Percentiles rank a stretch among this genome's conserved stretches.
phyloP scores from a whole-genome alignment of 1,284 basidiomycete species.

The Moesziomyces sp. region DNA sequence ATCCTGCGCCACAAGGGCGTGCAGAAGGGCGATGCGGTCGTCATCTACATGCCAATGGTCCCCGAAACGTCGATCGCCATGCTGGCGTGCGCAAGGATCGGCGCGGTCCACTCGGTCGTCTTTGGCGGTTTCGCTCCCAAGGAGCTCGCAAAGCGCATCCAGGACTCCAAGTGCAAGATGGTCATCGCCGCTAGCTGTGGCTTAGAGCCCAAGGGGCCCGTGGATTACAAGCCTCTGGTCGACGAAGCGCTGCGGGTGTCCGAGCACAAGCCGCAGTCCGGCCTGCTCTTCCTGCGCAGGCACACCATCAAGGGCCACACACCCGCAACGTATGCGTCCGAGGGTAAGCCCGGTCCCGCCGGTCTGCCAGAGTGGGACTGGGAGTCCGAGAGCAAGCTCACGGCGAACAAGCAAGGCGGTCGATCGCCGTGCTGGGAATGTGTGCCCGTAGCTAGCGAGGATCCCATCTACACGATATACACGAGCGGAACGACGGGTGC shows the following conservation, averaged over 20 bases:
- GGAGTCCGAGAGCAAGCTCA: constrained; percentile 44
- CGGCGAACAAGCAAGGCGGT: constrained; percentile 25
- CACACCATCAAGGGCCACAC: constrained; percentile 55
- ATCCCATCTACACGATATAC: constrained; percentile 57
- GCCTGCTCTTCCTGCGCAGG: constrained; percentile 52
- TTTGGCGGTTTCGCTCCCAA: constrained; percentile 64
- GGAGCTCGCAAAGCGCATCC: constrained; percentile 62
- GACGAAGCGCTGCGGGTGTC: constrained; percentile 52
- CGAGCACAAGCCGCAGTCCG: constrained; percentile 50
- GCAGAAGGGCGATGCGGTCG: constrained; percentile 59
- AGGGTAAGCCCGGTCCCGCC: constrained; percentile 20
- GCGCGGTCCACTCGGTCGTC: constrained; percentile 65
- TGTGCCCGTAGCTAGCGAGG: constrained; percentile 53
- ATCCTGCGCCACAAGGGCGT: constrained; percentile 56
- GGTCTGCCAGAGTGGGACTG: constrained; percentile 58
- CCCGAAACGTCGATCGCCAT: constrained; percentile 63
- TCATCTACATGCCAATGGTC: constrained; percentile 67
- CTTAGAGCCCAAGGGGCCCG: constrained; percentile 59
- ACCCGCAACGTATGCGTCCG: constrained; percentile 19
- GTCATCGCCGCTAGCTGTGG: constrained; percentile 61
- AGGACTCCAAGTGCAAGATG: constrained; percentile 56
- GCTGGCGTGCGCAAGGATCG: constrained; percentile 63
- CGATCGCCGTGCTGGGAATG: constrained; percentile 51
- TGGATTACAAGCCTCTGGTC: constrained; percentile 63
- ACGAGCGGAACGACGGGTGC: constrained; percentile 61